phyloP scores from a whole-genome alignment of 495 filamentous ascomycete species.

The Daldinia childiae region DNA sequence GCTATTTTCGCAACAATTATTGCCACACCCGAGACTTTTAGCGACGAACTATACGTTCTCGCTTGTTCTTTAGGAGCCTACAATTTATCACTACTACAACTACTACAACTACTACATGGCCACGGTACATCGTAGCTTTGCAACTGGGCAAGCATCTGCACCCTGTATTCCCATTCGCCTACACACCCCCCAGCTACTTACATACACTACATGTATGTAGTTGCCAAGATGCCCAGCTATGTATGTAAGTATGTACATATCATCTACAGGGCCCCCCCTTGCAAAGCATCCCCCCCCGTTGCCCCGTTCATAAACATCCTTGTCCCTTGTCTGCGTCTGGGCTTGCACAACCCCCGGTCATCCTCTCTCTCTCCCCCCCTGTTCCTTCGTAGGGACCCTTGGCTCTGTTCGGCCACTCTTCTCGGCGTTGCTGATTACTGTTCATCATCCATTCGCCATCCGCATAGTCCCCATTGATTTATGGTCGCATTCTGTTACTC shows the following conservation, averaged over 20 bases:
- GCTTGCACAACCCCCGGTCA: conserved; percentile 40
- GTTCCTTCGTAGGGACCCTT: conserved; percentile 34
- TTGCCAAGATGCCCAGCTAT: conserved; percentile 15
- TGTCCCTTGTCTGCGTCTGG: conserved; percentile 42
- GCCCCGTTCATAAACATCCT: conserved; percentile 30
- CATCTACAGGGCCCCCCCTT: conserved; percentile 29
- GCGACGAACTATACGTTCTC: conserved; percentile 29
- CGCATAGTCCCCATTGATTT: conserved; percentile 33
- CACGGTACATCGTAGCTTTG: conserved; percentile 7
- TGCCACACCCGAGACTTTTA: conserved; percentile 37
- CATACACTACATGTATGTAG: background rate
- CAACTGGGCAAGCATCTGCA: conserved; percentile 6
- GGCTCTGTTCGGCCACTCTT: conserved; percentile 39
- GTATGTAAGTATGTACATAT: conserved; percentile 9
- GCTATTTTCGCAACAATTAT: conserved; percentile 15
- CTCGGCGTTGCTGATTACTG: conserved; percentile 45
- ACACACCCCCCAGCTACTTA: conserved; percentile 20
- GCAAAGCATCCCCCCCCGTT: conserved; percentile 13
- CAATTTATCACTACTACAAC: background rate
- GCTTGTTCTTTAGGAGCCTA: conserved; percentile 5
- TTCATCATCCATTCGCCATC: conserved; percentile 43
- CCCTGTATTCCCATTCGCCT: conserved; percentile 19
- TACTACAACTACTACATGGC: background rate
- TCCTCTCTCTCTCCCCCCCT: conserved; percentile 21
- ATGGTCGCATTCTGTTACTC: conserved; percentile 44